Conservation (phyloP, 2,329 filamentous ascomycete genomes). For the Aspergillus japonicus region DNA sequence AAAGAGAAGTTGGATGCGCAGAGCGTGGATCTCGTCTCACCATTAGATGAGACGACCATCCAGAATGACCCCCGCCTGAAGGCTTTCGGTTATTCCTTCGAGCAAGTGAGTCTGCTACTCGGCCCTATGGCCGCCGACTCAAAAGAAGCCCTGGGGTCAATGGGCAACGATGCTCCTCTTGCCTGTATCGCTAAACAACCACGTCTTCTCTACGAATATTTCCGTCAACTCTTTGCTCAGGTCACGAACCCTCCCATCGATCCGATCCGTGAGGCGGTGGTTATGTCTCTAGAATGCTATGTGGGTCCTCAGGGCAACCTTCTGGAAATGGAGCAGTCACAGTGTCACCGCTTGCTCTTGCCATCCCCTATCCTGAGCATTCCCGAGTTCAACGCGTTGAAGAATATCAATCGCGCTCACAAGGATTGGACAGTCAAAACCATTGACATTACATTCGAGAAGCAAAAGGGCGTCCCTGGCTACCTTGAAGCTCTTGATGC, state of each 20-base stretch:
- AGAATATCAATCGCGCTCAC: constrained; percentile 70
- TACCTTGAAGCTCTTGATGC: constrained; percentile 84
- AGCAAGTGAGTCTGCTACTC: constrained; percentile 88
- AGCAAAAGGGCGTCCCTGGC: constrained; percentile 75
- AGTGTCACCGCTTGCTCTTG: constrained; percentile 81
- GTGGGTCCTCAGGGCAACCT: constrained; percentile 94
- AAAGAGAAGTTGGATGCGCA: constrained; percentile 60
- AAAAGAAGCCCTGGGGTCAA: constrained; percentile 93
- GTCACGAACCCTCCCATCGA: constrained; percentile 98
- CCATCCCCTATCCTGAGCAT: constrained; percentile 87
- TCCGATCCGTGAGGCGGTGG: constrained; percentile 92
- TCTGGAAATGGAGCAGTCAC: constrained; percentile 85
- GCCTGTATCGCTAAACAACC: constrained; percentile 89
- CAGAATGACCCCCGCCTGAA: constrained; percentile 82
- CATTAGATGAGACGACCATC: constrained; percentile 67
- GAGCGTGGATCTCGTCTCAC: constrained; percentile 61
- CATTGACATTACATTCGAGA: constrained; percentile 92
- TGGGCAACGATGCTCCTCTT: constrained; percentile 94
- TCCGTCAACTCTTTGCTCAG: constrained; percentile 95
- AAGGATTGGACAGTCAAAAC: constrained; percentile 81
- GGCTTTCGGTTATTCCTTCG: constrained; percentile 90
- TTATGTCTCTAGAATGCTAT: constrained; percentile 97
- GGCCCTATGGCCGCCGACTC: constrained; percentile 96
- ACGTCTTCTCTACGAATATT: constrained; percentile 90
- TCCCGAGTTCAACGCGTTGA: constrained; percentile 84